A percentile compares a stretch with the other conserved stretches of the same genome.
Evolutionary conservation across 768 basidiomycete genomes (phyloP).

Genomic region (Mycena haematopus): DNA sequence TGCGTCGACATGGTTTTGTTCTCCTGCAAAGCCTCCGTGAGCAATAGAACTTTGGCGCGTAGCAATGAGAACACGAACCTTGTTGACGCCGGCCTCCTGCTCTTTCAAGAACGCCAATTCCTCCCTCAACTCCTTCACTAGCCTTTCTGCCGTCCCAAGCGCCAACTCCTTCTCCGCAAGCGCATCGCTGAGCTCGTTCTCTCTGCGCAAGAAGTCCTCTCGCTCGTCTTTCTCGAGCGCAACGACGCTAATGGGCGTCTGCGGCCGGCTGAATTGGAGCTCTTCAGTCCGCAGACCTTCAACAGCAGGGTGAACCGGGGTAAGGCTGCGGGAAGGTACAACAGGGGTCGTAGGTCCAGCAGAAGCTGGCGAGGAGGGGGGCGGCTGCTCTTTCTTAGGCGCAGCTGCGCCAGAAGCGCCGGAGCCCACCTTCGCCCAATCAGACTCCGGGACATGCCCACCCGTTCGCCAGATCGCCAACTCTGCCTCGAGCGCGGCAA

Average conservation of each 20-base stretch:
- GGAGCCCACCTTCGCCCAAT: slow-evolving; percentile 70
- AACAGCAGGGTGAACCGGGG: slow-evolving; percentile 75
- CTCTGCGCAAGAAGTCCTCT: slow-evolving; percentile 94
- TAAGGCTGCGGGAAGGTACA: slow-evolving; percentile 59
- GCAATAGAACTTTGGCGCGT: background rate
- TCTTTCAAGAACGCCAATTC: slow-evolving; percentile 92
- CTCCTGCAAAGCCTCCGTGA: slow-evolving; percentile 57
- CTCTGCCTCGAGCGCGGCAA: slow-evolving; percentile 90
- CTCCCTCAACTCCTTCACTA: slow-evolving; percentile 86
- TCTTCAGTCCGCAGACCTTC: slow-evolving; percentile 71
- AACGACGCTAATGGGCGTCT: slow-evolving; percentile 88
- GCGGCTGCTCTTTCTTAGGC: slow-evolving; percentile 64
- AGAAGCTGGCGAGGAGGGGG: slow-evolving; percentile 65
- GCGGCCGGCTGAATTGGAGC: slow-evolving; percentile 77
- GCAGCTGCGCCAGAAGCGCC: slow-evolving; percentile 59
- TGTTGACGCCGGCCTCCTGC: slow-evolving; percentile 80
- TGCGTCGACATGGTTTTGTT: slow-evolving; percentile 94
- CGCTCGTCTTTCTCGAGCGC: slow-evolving; percentile 95
- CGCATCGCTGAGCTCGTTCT: slow-evolving; percentile 95
- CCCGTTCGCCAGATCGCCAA: slow-evolving; percentile 89
- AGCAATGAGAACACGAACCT: slow-evolving; percentile 48
- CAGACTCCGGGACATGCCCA: slow-evolving; percentile 78
- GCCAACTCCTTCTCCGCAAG: slow-evolving; percentile 91
- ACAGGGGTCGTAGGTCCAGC: slow-evolving; percentile 54
- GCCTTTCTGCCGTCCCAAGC: slow-evolving; percentile 80